These are phyloP conservation scores for Beta vulgaris DNA, from an alignment of 148 eudicot genomes.

Conservation along the genomic window DNA sequence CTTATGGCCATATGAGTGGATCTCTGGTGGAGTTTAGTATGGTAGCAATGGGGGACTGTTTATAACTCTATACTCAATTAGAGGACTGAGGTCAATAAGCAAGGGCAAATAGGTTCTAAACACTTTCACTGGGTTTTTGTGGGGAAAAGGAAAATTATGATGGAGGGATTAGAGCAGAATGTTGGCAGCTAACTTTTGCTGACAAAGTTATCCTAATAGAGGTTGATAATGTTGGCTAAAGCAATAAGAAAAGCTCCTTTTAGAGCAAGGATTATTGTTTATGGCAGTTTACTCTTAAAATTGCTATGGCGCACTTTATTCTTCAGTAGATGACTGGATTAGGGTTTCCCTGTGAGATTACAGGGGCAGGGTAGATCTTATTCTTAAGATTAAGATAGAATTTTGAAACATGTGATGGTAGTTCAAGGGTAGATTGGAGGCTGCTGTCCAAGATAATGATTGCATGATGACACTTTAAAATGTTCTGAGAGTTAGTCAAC, in stretches of 20 bases:
- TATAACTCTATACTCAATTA: background rate
- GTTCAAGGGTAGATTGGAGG: background rate
- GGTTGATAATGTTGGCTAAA: background rate
- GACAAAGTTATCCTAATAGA: background rate
- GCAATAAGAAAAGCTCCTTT: background rate
- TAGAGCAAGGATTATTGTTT: background rate
- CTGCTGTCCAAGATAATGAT: background rate
- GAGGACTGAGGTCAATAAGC: background rate
- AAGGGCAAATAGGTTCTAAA: background rate
- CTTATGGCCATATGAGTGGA: background rate
- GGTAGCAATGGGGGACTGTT: background rate
- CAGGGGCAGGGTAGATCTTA: background rate
- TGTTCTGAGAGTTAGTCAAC: background rate
- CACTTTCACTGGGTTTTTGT: background rate
- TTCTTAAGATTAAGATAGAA: no score
- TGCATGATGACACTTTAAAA: background rate
- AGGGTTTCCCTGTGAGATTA: background rate
- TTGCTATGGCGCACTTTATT: background rate
- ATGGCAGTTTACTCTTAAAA: background rate
- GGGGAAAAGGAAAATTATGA: background rate
- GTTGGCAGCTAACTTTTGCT: background rate
- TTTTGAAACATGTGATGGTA: background rate
- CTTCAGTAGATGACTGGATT: background rate
- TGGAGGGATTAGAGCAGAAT: background rate
- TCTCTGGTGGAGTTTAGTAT: background rate